Base-by-base conservation (phyloP, 1,284 basidiomycete genomes). In the Tilletia indica region DNA sequence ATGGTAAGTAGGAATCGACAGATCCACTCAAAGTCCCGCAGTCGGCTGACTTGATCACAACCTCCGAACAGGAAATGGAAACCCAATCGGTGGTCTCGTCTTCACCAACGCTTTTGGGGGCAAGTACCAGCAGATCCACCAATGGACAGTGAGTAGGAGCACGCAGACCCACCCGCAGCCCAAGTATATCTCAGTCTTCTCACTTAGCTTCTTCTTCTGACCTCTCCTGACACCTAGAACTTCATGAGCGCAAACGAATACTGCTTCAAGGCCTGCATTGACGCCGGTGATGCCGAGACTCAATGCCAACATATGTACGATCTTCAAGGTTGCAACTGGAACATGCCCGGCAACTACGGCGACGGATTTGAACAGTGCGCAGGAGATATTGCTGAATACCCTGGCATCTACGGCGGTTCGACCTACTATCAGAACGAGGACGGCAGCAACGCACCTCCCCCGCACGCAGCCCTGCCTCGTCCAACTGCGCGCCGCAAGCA, bases 21-120 rank as follows among this genome's bases (percentile, higher is more conserved):
- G 6, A 14, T 14, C 42, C 42, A 45, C 42, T 45, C 3, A 45
- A 45, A 1, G 6, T 82, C 51, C 72, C 77, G 69, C 81, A 82
- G 72, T 83, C 80, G 81, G 75, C 79, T 71, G 76, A 77, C 72
- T 80, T 80, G 34, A 82, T 82, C 70, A 77, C 78, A 14, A 45
- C 16, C 5, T 25, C 5, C 6, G 51, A n/a, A 54, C 51, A 54
- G 61, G 61, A 36, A 64, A 91, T 45, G 88, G 82, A 76, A 90
- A 90, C 71, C 82, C 82, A 11, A 74, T 78, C 54, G 82, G 19
- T 91, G 91, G 84, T 5, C 67, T 84, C 89, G 90, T 45, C 80
- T 86, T 67, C 77, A 88, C n/a, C 76, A 87, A 74, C 87, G 91
- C 78, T 85, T 90, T 58, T 87, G 34, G 21, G 25, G 90, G 79